Evolutionary conservation across 1,139 yeast genomes (phyloP), one percentile per base, ranked within the genome.

Genomic region (Hyphopichia pseudoburtonii): DNA sequence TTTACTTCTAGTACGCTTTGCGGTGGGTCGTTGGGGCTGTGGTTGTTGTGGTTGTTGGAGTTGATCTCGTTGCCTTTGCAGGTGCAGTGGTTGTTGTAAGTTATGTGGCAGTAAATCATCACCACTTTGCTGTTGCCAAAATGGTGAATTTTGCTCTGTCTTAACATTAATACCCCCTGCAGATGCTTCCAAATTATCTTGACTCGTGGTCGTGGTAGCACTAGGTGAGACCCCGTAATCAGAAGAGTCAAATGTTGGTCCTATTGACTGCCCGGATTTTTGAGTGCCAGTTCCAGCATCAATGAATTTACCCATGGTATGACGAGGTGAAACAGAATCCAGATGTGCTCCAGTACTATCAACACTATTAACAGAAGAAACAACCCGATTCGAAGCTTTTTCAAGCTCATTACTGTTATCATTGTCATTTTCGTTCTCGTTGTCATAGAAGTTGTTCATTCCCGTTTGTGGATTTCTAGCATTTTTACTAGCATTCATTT

Each of bases 401-500:
- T 24, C 10, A 10, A 21, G 10, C 7, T 21, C 23, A 18, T 29
- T 16, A 15, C 14, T 14, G 12, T 23, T 14, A 22, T 15, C 11
- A 19, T 5, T 12, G 3, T 5, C 12, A 8, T 23, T 30, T 11
- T 5, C 32, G 14, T 5, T 42, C 28, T 38, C 33, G 23, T 33
- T 41, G 16, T 47, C 45, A 36, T 56, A 55, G 33, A 47, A 56
- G 9, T 51, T 48, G 18, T 51, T 47, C 34, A 50, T 36, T 28
- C 49, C 48, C 21, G 47, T 50, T 37, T 58, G 56, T 24, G 51
- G 49, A 31, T 50, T 58, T 45, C 47, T 46, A 11, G 62, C 64
- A 38, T 59, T 58, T 32, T 54, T 51, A 31, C 51, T 52, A 27
- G 66, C 66, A 32, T 42, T 49, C 32, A 54, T 38, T 38, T 70